These are phyloP conservation scores for Cyberlindnera americana DNA, from an alignment of 805 yeast species.

Conservation along the genomic window DNA sequence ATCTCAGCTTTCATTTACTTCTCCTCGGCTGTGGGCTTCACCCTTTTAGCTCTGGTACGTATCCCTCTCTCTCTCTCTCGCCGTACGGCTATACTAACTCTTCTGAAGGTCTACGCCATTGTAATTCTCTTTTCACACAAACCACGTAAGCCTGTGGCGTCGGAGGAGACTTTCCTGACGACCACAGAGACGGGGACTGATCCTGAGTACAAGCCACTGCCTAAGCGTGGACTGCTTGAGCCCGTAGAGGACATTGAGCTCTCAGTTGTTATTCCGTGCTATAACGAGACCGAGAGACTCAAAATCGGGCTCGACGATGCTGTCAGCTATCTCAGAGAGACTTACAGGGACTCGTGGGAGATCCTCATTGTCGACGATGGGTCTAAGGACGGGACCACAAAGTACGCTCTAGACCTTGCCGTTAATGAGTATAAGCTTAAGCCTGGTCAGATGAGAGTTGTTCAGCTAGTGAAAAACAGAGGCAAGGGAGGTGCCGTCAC, in stretches of 20 bases:
- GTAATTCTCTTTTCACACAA: conserved; percentile 49
- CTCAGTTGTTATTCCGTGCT: conserved; percentile 90
- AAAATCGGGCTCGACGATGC: conserved; percentile 70
- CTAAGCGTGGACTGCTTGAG: conserved; percentile 16
- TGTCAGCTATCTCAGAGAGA: conserved; percentile 44
- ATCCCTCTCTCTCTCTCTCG: neutral
- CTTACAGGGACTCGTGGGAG: conserved; percentile 53
- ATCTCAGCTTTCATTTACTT: neutral
- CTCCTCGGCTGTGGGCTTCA: conserved; percentile 1
- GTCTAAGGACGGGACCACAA: conserved; percentile 74
- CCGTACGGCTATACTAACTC: neutral
- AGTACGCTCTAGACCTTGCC: conserved; percentile 63
- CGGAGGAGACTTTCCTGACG: conserved; percentile 52
- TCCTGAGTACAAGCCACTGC: conserved; percentile 34
- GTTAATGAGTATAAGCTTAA: conserved; percentile 38
- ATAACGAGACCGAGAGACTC: conserved; percentile 76
- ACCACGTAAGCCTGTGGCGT: conserved; percentile 52
- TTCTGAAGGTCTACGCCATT: conserved; percentile 11
- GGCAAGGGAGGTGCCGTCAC: conserved; percentile 98
- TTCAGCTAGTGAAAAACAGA: conserved; percentile 69
- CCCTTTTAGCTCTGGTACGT: conserved; percentile 8
- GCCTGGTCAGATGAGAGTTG: conserved; percentile 65
- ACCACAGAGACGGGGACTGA: conserved; percentile 28
- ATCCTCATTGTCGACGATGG: conserved; percentile 91
- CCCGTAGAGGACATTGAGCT: conserved; percentile 43